phyloP scores from a whole-genome alignment of 306 rosid genomes.

The Rosa multiflora region DNA sequence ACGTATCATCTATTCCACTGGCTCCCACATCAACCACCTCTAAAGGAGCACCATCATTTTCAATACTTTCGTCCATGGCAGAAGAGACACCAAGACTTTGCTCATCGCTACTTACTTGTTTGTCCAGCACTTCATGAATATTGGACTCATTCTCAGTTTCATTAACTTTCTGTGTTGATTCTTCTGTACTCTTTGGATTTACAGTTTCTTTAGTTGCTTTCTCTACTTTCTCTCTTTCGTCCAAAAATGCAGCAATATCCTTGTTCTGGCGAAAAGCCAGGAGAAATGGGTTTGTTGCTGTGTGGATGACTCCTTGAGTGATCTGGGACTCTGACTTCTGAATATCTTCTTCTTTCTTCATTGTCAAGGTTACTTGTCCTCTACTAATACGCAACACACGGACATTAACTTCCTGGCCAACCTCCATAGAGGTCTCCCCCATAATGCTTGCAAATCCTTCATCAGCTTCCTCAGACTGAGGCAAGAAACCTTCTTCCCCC shows the following conservation, averaged over 20 bases:
- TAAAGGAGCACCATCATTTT: conserved; percentile 34
- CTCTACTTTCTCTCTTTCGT: conserved; percentile 63
- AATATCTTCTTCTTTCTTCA: conserved; percentile 82
- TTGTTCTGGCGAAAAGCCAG: conserved; percentile 88
- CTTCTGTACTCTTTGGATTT: conserved; percentile 39
- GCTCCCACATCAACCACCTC: conserved; percentile 34
- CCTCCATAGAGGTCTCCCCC: conserved; percentile 74
- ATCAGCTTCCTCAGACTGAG: conserved; percentile 65
- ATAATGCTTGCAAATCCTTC: conserved; percentile 66
- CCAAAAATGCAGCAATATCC: conserved; percentile 80
- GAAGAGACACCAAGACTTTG: conserved; percentile 34
- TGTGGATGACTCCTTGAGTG: conserved; percentile 53
- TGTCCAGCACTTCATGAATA: conserved; percentile 39
- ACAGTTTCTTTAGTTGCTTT: conserved; percentile 36
- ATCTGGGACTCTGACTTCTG: conserved; percentile 34
- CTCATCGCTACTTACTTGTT: conserved; percentile 30
- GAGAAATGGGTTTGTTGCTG: conserved; percentile 83
- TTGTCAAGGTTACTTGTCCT: conserved; percentile 88
- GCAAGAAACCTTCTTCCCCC: conserved; percentile 98
- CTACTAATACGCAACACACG: conserved; percentile 77
- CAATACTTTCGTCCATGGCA: conserved; percentile 30
- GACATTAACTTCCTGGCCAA: conserved; percentile 81
- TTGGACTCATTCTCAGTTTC: conserved; percentile 36
- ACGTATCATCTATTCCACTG: conserved; percentile 35
- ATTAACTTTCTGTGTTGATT: conserved; percentile 38